Conservation (phyloP, 2,329 filamentous ascomycete genomes). For the Ophiostoma tasmaniense region DNA sequence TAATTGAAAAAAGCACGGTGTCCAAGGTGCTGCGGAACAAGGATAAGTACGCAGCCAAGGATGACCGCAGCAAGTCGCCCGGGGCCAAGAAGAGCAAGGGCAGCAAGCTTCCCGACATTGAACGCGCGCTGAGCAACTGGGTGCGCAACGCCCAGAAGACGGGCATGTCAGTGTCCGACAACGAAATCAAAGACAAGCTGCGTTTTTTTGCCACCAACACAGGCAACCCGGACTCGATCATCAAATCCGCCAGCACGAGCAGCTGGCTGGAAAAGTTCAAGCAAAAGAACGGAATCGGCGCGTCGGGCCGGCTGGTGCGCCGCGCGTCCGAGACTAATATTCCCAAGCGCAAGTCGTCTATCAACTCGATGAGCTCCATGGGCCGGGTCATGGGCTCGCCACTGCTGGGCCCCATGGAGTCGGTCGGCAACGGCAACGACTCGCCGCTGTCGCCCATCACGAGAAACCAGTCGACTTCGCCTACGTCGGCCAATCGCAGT, state of each 20-base stretch:
- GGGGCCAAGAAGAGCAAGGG: slow-evolving; percentile 69
- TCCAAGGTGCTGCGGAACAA: slow-evolving; percentile 93
- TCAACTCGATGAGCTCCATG: slow-evolving; percentile 25
- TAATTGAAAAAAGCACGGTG: slow-evolving; percentile 62
- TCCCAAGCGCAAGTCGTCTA: slow-evolving; percentile 42
- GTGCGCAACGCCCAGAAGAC: slow-evolving; percentile 70
- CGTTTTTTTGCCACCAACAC: slow-evolving; percentile 69
- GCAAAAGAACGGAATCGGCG: slow-evolving; percentile 61
- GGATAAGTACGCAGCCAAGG: slow-evolving; percentile 82
- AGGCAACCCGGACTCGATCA: slow-evolving; percentile 58
- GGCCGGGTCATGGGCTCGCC: slow-evolving; percentile 41
- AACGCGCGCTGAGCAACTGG: slow-evolving; percentile 83
- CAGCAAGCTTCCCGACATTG: slow-evolving; percentile 82
- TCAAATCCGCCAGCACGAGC: slow-evolving; percentile 60
- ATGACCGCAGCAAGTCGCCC: slow-evolving; percentile 70
- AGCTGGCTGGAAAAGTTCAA: slow-evolving; percentile 95
- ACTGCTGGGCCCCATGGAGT: slow-evolving; percentile 34
- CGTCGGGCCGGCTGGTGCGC: slow-evolving; percentile 38
- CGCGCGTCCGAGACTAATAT: slow-evolving; percentile 63
- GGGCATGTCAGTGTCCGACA: slow-evolving; percentile 65
- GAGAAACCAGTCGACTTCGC: slow-evolving; percentile 57
- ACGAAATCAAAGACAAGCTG: slow-evolving; percentile 78
- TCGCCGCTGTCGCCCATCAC: slow-evolving; percentile 63
- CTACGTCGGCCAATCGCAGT: slow-evolving; percentile 59
- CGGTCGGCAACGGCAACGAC: slow-evolving; percentile 43